Base-by-base conservation (phyloP, 2,329 filamentous ascomycete genomes). In the Ophiostoma quercus region DNA sequence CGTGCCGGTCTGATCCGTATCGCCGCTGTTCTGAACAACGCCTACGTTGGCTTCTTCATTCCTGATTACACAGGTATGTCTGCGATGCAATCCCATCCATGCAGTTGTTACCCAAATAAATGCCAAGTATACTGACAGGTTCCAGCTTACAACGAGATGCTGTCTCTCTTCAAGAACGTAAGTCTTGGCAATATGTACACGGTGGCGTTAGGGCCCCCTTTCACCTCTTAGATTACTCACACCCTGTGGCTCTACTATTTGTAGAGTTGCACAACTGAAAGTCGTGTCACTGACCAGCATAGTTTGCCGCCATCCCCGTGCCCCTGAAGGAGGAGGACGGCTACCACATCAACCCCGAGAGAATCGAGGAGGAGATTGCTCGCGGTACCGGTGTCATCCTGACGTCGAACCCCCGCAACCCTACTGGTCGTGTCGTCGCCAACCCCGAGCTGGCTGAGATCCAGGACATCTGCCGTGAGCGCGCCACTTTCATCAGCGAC, bases 111-210 rank as follows among this genome's bases (percentile, higher is more conserved):
- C n/a, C 65, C 65, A n/a, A 39, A n/a, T 11, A 19, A 16, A 25
- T 39, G 37, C 63, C 34, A 32, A 5, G 5, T 12, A 8, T 57
- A 19, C 67, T 68, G 34, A 70, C 70, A 95, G 19, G 34, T 95
- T 81, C 94, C 91, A 47, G 94, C 94, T 1, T 98, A 98, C 84
- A 97, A 96, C 77, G 94, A 97, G 83, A 97, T 98, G 94, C 81
- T 97, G 81, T 92, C 90, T 71, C 83, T 97, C 71, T 97, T 98
- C 85, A 93, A 92, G 81, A 97, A 97, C 79, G 87, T 88, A 76
- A 75, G 85, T n/a, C 54, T 32, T 54, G 37, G 65, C 39, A 22
- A 22, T n/a, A 7, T 22, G 14, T 14, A n/a, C 43, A 16, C 54
- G n/a, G 22, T 57, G 22, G 51, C 22, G 1, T 57, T n/a, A 29